Conservation (phyloP, 2,329 filamentous ascomycete genomes). For the Fusarium sp. region DNA sequence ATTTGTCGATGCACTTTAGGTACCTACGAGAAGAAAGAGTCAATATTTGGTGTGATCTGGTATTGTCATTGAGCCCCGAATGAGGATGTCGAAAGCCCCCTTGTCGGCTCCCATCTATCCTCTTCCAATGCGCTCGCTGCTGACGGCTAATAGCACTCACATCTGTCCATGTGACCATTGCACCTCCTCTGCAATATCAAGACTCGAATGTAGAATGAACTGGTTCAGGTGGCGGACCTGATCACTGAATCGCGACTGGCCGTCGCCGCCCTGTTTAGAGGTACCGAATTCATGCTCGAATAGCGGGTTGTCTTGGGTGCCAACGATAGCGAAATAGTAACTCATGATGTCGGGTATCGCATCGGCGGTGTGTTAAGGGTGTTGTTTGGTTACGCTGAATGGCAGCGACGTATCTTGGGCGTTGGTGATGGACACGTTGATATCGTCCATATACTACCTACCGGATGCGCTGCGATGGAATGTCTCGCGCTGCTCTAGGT, state of each 20-base stretch:
- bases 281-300: constrained; percentile 99
- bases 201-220: constrained; percentile 93
- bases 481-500: constrained; percentile 4
- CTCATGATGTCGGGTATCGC: constrained; percentile 76
- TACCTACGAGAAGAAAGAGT: constrained; percentile 72
- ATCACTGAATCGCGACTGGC: constrained; percentile 88
- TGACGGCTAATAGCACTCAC: constrained; percentile 62
- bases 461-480: constrained; percentile 7
- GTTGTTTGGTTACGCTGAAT: background rate
- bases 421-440: constrained; percentile 16
- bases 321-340: constrained; percentile 98
- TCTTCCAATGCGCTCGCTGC: background rate
- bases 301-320: constrained; percentile 93
- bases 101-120: constrained; percentile 1
- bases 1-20: constrained; percentile 95
- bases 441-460: constrained; percentile 7
- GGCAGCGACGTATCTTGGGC: background rate
- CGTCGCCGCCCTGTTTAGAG: constrained; percentile 95
- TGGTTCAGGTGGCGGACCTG: constrained; percentile 95
- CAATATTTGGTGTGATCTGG: constrained; percentile 8
- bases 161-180: constrained; percentile 92
- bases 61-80: background rate
- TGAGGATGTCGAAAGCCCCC: constrained; percentile 4
- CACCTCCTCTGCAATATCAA: constrained; percentile 96
- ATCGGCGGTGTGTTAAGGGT: constrained; percentile 40